phyloP scores from a whole-genome alignment of 2,329 filamentous ascomycete species.

The Massarina eburnea region DNA sequence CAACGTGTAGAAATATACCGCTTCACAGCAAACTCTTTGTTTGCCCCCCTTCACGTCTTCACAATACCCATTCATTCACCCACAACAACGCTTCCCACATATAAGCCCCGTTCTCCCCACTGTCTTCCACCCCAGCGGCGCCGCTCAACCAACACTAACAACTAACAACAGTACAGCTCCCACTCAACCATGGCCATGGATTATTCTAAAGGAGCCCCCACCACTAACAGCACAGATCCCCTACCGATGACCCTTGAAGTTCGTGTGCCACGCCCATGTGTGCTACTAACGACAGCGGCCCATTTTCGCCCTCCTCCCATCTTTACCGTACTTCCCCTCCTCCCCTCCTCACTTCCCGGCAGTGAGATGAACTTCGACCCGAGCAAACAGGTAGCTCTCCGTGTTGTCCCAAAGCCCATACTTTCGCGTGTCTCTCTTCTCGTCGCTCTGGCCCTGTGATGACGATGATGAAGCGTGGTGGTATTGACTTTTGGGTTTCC shows the following conservation, averaged over 20 bases:
- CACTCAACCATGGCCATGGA: constrained; percentile 1
- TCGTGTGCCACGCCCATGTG: too few relatives aligned
- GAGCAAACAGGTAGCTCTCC: constrained; percentile 3
- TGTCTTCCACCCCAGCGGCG: not conserved
- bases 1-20: too few relatives aligned
- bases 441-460: not conserved
- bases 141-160: not conserved
- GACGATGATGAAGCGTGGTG: not conserved
- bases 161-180: not conserved
- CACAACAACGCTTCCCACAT: not conserved
- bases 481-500: not conserved
- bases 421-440: constrained; percentile 1
- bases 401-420: not conserved
- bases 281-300: too few relatives aligned
- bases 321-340: too few relatives aligned
- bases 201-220: not conserved
- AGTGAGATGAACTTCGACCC: not conserved
- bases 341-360: not conserved
- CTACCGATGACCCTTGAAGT: too few relatives aligned
- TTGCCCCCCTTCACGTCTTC: too few relatives aligned
- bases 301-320: too few relatives aligned
- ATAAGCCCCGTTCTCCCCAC: not conserved
- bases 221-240: not conserved
- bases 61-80: too few relatives aligned
- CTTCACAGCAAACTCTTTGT: too few relatives aligned